Evolutionary conservation across 2,329 filamentous ascomycete genomes (phyloP).

Genomic region (Exophiala lecanii-corni): DNA sequence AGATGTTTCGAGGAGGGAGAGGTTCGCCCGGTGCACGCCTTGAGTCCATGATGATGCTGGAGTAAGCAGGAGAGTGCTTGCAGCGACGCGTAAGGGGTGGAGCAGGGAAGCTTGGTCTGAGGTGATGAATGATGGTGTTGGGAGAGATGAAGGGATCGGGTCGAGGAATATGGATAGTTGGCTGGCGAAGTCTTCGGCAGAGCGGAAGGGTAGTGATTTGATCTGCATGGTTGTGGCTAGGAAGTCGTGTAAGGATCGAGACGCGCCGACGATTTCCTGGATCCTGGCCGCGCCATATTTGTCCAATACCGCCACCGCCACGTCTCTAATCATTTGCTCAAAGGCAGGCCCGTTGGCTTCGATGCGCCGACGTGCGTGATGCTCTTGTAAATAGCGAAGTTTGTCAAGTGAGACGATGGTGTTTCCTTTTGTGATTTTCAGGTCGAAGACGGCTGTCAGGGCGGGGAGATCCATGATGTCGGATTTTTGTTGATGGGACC

Average conservation of each 20-base stretch:
- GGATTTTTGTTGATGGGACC: constrained; percentile 65
- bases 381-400: constrained; percentile 71
- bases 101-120: constrained; percentile 16
- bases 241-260: constrained; percentile 43
- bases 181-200: constrained; percentile 50
- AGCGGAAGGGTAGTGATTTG: constrained; percentile 50
- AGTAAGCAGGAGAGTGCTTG: constrained; percentile 40
- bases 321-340: constrained; percentile 35
- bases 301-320: constrained; percentile 21
- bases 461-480: constrained; percentile 68
- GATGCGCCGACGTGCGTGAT: constrained; percentile 55
- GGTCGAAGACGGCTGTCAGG: constrained; percentile 69
- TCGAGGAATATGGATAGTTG: constrained; percentile 58
- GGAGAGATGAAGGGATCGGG: constrained; percentile 27
- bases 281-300: constrained; percentile 19
- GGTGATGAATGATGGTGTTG: constrained; percentile 12
- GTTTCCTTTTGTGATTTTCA: constrained; percentile 89
- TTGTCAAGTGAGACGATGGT: constrained; percentile 78
- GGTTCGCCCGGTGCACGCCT: constrained; percentile 37
- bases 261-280: constrained; percentile 15
- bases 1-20: constrained; percentile 23
- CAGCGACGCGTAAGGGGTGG: constrained; percentile 41
- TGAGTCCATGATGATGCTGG: constrained; percentile 38
- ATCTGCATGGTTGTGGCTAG: constrained; percentile 48
- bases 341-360: constrained; percentile 41